These are phyloP conservation scores for Metarhizium guizhouense DNA, from an alignment of 2,329 filamentous ascomycete genomes.

Conservation along the genomic window DNA sequence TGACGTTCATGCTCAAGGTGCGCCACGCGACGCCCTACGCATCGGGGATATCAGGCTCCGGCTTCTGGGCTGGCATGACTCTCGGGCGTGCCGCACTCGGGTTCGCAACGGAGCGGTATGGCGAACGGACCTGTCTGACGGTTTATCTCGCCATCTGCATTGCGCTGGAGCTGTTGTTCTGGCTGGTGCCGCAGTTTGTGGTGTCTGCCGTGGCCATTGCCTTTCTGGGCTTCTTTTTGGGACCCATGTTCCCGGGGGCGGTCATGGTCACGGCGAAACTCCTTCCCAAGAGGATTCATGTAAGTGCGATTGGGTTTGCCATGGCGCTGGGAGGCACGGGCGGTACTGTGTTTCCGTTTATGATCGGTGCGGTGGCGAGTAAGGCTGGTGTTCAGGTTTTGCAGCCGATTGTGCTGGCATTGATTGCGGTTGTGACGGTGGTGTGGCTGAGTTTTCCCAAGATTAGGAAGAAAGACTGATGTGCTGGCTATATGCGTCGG, in stretches of 20 bases:
- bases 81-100: conserved; percentile 57
- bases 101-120: conserved; percentile 59
- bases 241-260: conserved; percentile 63
- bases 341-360: conserved; percentile 48
- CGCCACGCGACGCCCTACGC: conserved; percentile 55
- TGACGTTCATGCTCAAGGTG: conserved; percentile 69
- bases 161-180: conserved; percentile 50
- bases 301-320: conserved; percentile 64
- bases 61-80: conserved; percentile 74
- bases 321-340: conserved; percentile 64
- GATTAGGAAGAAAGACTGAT: conserved; percentile 22
- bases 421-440: conserved; percentile 26
- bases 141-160: conserved; percentile 54
- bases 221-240: conserved; percentile 65
- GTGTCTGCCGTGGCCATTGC: conserved; percentile 52
- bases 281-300: conserved; percentile 60
- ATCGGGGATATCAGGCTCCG: conserved; percentile 63
- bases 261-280: conserved; percentile 64
- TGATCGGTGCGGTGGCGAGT: conserved; percentile 52
- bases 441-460: conserved; percentile 28
- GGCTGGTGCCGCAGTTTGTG: conserved; percentile 51
- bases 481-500: background rate
- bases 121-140: conserved; percentile 52
- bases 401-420: conserved; percentile 39
- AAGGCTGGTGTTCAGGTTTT: conserved; percentile 38